phyloP scores from a whole-genome alignment of 345 rosid species.

The Ricinus communis region DNA sequence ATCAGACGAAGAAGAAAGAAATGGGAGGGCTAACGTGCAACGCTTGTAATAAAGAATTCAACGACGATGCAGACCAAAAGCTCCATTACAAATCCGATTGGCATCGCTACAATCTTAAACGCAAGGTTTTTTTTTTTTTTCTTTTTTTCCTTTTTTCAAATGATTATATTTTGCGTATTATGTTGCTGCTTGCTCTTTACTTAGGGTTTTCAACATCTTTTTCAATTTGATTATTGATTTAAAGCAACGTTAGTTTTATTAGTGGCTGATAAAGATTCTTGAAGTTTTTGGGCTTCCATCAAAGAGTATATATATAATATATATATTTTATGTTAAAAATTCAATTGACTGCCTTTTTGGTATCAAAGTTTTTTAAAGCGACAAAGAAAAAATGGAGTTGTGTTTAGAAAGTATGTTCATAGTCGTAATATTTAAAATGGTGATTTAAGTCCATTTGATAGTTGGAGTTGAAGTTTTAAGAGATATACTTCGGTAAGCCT shows the following conservation, averaged over 20 bases:
- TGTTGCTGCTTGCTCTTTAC: background rate
- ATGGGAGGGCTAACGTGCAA: constrained; percentile 91
- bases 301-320: too few relatives aligned
- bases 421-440: too few relatives aligned
- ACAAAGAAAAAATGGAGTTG: too few relatives aligned
- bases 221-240: background rate
- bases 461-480: background rate
- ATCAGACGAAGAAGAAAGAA: background rate
- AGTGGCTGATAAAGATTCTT: background rate
- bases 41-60: constrained; percentile 84
- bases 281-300: too few relatives aligned
- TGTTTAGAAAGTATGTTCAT: too few relatives aligned
- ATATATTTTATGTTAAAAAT: too few relatives aligned
- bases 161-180: background rate
- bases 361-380: too few relatives aligned
- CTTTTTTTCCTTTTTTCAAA: background rate
- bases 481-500: too few relatives aligned
- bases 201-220: too few relatives aligned
- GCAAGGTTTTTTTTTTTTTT: constrained; percentile 52
- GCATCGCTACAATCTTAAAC: constrained; percentile 98
- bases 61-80: constrained; percentile 68
- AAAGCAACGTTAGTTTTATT: background rate
- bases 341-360: too few relatives aligned
- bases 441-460: background rate
- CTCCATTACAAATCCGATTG: constrained; percentile 94